Base-by-base conservation (phyloP, 495 filamentous ascomycete genomes). In the Neurospora sp. region DNA sequence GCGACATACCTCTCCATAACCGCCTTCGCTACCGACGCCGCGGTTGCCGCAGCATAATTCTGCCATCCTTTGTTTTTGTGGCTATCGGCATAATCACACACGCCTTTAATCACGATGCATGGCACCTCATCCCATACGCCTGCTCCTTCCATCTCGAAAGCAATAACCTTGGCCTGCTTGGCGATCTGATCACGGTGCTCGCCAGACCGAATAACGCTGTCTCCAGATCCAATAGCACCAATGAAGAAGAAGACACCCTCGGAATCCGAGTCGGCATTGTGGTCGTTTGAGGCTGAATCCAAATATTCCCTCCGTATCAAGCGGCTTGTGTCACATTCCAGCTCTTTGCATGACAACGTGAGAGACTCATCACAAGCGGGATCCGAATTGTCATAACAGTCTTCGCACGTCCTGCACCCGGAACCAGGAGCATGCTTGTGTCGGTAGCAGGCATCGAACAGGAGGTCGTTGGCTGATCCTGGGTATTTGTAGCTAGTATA, bases 51-150 rank as follows among this genome's bases (percentile, higher is more conserved):
- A 1, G 83, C 81, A 74, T 80, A 85, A 8, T 71, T 31, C 71
- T 86, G 82, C 83, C 83, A 86, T n/a, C 39, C 70, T 42, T 84
- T 81, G 74, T 81, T 81, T 73, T 85, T 85, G 72, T 85, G 83
- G 73, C 80, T 84, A 71, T 86, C 84, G 21, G 79, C 78, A 72
- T 83, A 84, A n/a, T n/a, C n/a, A n/a, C n/a, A n/a, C n/a, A n/a
- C n/a, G n/a, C n/a, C n/a, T n/a, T n/a, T n/a, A n/a, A n/a, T n/a
- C n/a, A n/a, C n/a, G n/a, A n/a, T n/a, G n/a, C n/a, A n/a, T n/a
- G n/a, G n/a, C n/a, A n/a, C n/a, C n/a, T n/a, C n/a, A n/a, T n/a
- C n/a, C n/a, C n/a, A n/a, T n/a, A n/a, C n/a, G n/a, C n/a, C n/a
- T n/a, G n/a, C n/a, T n/a, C n/a, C n/a, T n/a, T n/a, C n/a, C n/a